Evolutionary conservation across 768 basidiomycete genomes (phyloP), one percentile per base, ranked within the genome.

Genomic region (Hericium rajendrae): DNA sequence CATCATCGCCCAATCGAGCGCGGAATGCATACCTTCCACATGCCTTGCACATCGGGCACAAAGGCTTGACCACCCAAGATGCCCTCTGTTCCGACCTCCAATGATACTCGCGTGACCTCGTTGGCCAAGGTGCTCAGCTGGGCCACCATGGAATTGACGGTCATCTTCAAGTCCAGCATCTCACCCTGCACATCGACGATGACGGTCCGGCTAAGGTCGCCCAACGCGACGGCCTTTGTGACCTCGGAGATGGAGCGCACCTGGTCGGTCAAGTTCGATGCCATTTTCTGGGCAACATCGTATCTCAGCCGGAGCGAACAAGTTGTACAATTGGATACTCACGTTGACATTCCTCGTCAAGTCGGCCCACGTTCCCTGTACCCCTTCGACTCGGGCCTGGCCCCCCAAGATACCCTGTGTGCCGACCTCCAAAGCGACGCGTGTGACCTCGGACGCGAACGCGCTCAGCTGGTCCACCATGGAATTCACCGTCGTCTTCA

Each of bases 101-200:
- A 75, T 41, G 86, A 87, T 16, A 98, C 95, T 58, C 92, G 78
- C 13, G 90, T 92, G n/a, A 95, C 92, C 64, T 91, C 87, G 51
- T 82, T 85, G 2, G 85, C 87, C 4, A 91, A 73, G 0, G 84
- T 87, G 20, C 79, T 84, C 38, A 91, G 69, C 65, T 88, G 85
- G 20, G 75, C 75, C 57, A 86, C 85, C 88, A 89, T 90, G 58
- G 78, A 79, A 67, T 89, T 90, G 63, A 90, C 85, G 0, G 86
- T 88, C 62, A 82, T 78, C 75, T 89, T 89, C 67, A 89, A 71
- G 64, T 88, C 87, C 15, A 93, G 79, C 82, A 97, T 94, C 74
- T 97, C 94, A 48, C 94, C 94, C 64, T 92, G 87, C 13, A 94
- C 94, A 64, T 94, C 90, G 57, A 95, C 93, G 60, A 91, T 83